Base-by-base conservation (phyloP, 495 filamentous ascomycete species). In the Penicillium fimorum region DNA sequence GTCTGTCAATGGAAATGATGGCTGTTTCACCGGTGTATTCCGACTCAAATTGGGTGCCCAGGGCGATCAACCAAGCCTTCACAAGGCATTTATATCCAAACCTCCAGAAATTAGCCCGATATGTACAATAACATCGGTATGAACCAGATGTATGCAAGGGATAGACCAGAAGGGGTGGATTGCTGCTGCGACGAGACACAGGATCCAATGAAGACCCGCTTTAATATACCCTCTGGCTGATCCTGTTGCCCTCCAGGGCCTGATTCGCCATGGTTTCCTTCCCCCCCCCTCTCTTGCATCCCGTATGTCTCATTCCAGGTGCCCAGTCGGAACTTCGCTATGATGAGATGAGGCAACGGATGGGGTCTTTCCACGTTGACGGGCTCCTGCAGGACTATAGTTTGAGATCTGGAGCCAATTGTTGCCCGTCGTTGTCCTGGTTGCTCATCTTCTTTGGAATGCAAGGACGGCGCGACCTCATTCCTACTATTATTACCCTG, bases 131-230 rank as follows among this genome's bases (percentile, higher is more conserved):
- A 6, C 33, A 30, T 17, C 24, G 57, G 61, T 52, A 67, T 66
- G 63, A 58, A 37, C 50, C 47, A 61, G 48, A 29, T 56, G 40
- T 37, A 65, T 50, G 64, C 64, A 67, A 67, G 64, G 64, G 64
- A 54, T 54, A 9, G 37, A 15, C 24, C 45, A 47, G 55, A 61
- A 64, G 58, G 64, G 61, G 58, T 57, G 38, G 43, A 61, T 59
- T 67, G 60, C 61, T 45, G 52, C 62, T 60, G 61, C 61, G 60
- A 66, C 61, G 66, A 69, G 63, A 68, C 60, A 69, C 64, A 54
- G 50, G 45, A 59, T 55, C 61, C 66, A 67, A 64, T 69, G 61
- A 55, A 59, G 63, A 57, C 61, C 66, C 66, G 59, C 63, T 62
- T 45, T 17, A 20, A 48, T 60, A 61, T 55, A 68, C 57, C 65